These are phyloP conservation scores for Endothia cerciana DNA, from an alignment of 2,329 filamentous ascomycete genomes.

Conservation along the genomic window DNA sequence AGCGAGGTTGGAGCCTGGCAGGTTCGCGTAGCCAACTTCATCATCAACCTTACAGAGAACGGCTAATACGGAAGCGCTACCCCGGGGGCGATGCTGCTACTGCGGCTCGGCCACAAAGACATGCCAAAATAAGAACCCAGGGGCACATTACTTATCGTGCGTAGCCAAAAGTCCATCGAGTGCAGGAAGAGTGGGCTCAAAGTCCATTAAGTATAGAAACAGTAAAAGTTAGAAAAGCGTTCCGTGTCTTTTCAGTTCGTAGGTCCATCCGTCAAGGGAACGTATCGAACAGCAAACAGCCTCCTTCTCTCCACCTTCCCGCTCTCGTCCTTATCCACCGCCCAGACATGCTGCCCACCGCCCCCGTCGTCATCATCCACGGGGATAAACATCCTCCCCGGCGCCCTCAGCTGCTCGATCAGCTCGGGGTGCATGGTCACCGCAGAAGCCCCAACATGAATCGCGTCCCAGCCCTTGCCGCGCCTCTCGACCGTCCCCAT, in stretches of 20 bases:
- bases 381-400: slow-evolving; percentile 82
- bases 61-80: too few relatives aligned
- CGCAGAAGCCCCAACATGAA: slow-evolving; percentile 92
- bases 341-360: slow-evolving; percentile 69
- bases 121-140: too few relatives aligned
- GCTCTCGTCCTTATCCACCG: slow-evolving; percentile 71
- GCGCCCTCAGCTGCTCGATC: slow-evolving; percentile 75
- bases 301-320: slow-evolving; percentile 65
- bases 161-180: too few relatives aligned
- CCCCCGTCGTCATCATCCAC: slow-evolving; percentile 59
- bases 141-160: too few relatives aligned
- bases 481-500: slow-evolving; percentile 49
- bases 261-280: slow-evolving; percentile 75
- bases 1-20: too few relatives aligned
- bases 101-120: too few relatives aligned
- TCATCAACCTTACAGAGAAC: too few relatives aligned
- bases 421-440: slow-evolving; percentile 71
- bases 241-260: background rate
- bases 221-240: too few relatives aligned
- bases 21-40: too few relatives aligned
- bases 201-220: too few relatives aligned
- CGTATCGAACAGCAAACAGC: slow-evolving; percentile 75
- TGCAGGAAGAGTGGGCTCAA: too few relatives aligned
- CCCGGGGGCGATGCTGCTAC: too few relatives aligned
- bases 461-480: slow-evolving; percentile 77